These are phyloP conservation scores for Alternaria tenuissima DNA, from an alignment of 2,329 filamentous ascomycete genomes.

Conservation along the genomic window DNA sequence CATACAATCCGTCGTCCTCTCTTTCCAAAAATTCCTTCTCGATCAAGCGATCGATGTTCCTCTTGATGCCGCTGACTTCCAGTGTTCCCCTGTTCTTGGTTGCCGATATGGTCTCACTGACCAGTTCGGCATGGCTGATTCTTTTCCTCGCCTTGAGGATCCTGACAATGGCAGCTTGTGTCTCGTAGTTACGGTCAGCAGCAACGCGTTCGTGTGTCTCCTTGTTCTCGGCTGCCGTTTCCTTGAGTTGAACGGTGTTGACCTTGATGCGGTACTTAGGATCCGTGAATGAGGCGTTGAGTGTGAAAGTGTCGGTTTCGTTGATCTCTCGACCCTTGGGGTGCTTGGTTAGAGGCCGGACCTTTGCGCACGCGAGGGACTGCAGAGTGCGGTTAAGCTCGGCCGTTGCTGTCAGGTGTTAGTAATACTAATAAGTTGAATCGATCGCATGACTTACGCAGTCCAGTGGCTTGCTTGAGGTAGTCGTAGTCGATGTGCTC, in stretches of 20 bases:
- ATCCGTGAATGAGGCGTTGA: slow-evolving; percentile 80
- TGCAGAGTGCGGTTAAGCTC: slow-evolving; percentile 92
- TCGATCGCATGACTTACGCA: slow-evolving; percentile 61
- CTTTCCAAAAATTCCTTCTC: slow-evolving; percentile 52
- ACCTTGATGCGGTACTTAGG: slow-evolving; percentile 93
- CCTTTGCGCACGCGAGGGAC: slow-evolving; percentile 90
- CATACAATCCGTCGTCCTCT: slow-evolving; percentile 53
- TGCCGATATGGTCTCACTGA: slow-evolving; percentile 90
- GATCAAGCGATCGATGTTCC: slow-evolving; percentile 88
- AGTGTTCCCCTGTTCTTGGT: slow-evolving; percentile 87
- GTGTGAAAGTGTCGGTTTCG: slow-evolving; percentile 80
- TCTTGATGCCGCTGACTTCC: slow-evolving; percentile 89
- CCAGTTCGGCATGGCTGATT: slow-evolving; percentile 85
- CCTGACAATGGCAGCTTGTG: slow-evolving; percentile 93
- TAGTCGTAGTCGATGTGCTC: slow-evolving; percentile 77
- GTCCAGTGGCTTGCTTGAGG: slow-evolving; percentile 76
- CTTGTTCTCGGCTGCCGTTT: slow-evolving; percentile 94
- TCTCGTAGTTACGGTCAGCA: slow-evolving; percentile 92
- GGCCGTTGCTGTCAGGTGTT: slow-evolving; percentile 63
- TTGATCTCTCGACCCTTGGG: slow-evolving; percentile 85
- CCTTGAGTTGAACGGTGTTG: slow-evolving; percentile 97
- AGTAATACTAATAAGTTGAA: slow-evolving; percentile 7
- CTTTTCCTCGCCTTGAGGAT: slow-evolving; percentile 96
- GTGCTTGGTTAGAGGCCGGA: slow-evolving; percentile 82
- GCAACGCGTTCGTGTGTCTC: slow-evolving; percentile 90